A percentile compares a stretch with the other conserved stretches of the same genome.
These are phyloP conservation scores for Pestalotiopsis sp. DNA, from an alignment of 2,329 filamentous ascomycete species.

Conservation along the genomic window DNA sequence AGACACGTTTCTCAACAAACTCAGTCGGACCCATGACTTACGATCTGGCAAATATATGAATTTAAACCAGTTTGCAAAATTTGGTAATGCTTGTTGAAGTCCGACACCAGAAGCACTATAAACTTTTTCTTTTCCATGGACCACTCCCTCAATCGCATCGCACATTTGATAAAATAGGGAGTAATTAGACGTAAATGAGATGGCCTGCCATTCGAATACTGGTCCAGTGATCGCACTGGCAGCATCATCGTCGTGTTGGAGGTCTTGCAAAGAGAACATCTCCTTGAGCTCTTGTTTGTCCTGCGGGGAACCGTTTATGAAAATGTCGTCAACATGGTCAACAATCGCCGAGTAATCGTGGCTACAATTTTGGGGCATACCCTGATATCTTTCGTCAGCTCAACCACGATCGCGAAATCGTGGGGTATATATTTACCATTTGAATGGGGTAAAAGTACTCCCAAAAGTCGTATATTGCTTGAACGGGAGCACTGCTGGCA, in stretches of 20 bases:
- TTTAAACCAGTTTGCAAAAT: conserved; percentile 56
- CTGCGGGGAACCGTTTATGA: conserved; percentile 39
- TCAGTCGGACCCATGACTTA: conserved; percentile 29
- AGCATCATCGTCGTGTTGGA: conserved; percentile 54
- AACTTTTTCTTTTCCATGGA: conserved; percentile 21
- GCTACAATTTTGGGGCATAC: conserved; percentile 61
- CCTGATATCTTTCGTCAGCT: conserved; percentile 23
- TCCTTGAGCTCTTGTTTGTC: conserved; percentile 46
- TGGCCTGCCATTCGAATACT: conserved; percentile 35
- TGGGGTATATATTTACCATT: conserved; percentile 20
- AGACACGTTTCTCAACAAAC: too few species aligned
- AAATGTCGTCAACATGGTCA: conserved; percentile 52
- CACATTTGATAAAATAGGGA: conserved; percentile 35
- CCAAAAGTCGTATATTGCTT: conserved; percentile 58
- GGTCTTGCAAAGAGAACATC: conserved; percentile 49
- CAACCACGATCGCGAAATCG: not conserved
- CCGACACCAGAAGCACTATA: conserved; percentile 47
- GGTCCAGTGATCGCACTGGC: conserved; percentile 32
- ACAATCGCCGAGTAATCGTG: conserved; percentile 51
- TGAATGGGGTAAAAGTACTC: conserved; percentile 58
- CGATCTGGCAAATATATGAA: conserved; percentile 44
- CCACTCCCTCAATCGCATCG: conserved; percentile 33
- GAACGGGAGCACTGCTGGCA: conserved; percentile 54
- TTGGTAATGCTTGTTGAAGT: conserved; percentile 49
- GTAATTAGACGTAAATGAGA: conserved; percentile 34